These are phyloP conservation scores for Monilinia fructicola DNA, from an alignment of 2,329 filamentous ascomycete genomes.

Conservation along the genomic window DNA sequence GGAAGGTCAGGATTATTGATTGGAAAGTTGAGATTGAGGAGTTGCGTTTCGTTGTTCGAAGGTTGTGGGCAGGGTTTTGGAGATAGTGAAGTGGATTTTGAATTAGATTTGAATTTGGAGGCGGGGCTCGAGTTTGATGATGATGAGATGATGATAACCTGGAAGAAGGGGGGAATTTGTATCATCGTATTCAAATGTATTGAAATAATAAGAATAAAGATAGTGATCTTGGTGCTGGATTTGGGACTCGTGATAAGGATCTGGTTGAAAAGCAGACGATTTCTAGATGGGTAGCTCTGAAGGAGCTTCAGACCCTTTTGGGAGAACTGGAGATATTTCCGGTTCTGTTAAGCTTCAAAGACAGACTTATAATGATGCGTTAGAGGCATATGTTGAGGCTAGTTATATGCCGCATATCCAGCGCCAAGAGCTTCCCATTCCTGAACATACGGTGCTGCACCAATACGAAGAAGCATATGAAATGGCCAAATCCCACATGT, in stretches of 20 bases:
- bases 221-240: constrained; percentile 15
- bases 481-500: no score
- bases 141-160: background rate
- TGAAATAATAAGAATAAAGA: background rate
- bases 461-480: no score
- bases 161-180: no score
- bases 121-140: no score
- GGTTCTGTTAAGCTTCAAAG: no score
- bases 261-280: background rate
- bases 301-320: background rate
- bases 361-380: no score
- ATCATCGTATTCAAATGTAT: background rate
- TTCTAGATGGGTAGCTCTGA: background rate
- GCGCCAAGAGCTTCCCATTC: no score
- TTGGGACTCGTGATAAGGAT: constrained; percentile 16
- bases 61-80: background rate
- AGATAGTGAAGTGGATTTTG: background rate
- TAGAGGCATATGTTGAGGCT: no score
- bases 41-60: background rate
- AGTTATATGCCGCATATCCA: no score
- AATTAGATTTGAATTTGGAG: background rate
- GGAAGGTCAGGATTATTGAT: background rate
- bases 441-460: no score
- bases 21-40: no score
- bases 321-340: no score